Evolutionary conservation across 805 yeast genomes (phyloP), one percentile per base, ranked within the genome.

Genomic region (Nakazawaea wickerhamii): DNA sequence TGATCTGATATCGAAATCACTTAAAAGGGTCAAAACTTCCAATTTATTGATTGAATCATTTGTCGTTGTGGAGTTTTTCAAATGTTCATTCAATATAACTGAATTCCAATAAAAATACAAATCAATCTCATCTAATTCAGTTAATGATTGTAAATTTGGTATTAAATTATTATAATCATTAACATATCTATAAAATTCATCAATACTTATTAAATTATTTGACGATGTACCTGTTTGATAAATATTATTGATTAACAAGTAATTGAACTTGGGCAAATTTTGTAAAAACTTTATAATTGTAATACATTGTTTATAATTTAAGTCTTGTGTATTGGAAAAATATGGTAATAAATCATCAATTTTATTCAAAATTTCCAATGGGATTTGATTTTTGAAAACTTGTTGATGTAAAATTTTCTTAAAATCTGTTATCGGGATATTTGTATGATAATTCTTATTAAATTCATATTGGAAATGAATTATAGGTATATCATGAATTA

Each of bases 291-390:
- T 72, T 50, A 71, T 65, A n/a, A 71, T 54, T 40, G 70, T 62
- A 5, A 69, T 61, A 11, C 81, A 70, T 49, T 71, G 69, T 45
- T 70, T 67, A 53, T 70, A 72, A 40, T 71, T 65, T 43, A 76
- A 63, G 47, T 67, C 66, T 2, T 67, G 68, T 7, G 65, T 71
- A 9, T 11, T 8, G 1, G 38, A n/a, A 23, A 42, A 42, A 33
- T 30, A 42, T 5, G 39, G 39, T 13, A 35, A 5, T 40, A 85
- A 67, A 31, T 80, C 76, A 45, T 77, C 73, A 14, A 85, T 78
- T 57, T 89, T 95, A 39, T 70, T 66, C 41, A 77, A 64, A 23
- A 88, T 81, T 54, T 82, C 82, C 8, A 40, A 27, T 5, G 67
- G 61, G 14, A 63, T 45, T 38, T 61, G 55, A 30, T 50, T 30